These are phyloP conservation scores for Zygosaccharomyces sapae DNA, from an alignment of 1,139 yeast genomes.

Conservation along the genomic window DNA sequence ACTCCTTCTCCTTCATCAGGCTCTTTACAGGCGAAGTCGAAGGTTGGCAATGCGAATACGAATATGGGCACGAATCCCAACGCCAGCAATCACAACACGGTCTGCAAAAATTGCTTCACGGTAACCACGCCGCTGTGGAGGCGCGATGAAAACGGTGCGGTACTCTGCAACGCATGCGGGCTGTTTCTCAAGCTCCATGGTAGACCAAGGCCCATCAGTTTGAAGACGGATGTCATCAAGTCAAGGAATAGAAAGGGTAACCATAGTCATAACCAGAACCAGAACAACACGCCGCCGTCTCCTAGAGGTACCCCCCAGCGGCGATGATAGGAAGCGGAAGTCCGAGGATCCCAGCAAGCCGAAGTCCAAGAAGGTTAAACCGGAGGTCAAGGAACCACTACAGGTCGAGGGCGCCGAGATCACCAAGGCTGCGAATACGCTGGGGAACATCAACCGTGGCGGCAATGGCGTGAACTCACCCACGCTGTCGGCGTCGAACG, in stretches of 20 bases:
- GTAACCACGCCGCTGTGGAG: conserved; percentile 95
- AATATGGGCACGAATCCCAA: not conserved
- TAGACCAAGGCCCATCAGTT: conserved; percentile 82
- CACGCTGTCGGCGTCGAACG: conserved; percentile 6
- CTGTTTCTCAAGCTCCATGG: conserved; percentile 87
- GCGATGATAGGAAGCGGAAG: conserved; percentile 19
- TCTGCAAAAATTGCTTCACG: conserved; percentile 87
- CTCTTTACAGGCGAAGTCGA: not conserved
- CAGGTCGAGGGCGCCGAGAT: conserved; percentile 30
- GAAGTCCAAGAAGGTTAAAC: conserved; percentile 6
- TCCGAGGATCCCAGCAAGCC: conserved; percentile 1
- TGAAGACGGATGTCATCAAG: conserved; percentile 88
- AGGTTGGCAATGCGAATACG: not conserved
- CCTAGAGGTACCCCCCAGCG: conserved; percentile 5
- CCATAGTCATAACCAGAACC: conserved; percentile 33
- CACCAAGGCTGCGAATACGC: not conserved
- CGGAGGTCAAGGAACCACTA: conserved; percentile 13
- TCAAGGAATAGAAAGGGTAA: conserved; percentile 65
- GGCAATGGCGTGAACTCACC: conserved; percentile 1
- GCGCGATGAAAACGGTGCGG: conserved; percentile 89
- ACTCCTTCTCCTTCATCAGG: not conserved
- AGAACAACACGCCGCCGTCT: conserved; percentile 1
- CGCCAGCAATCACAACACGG: conserved; percentile 40
- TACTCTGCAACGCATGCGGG: conserved; percentile 93
- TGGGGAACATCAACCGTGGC: not conserved